These are phyloP conservation scores for Pholiota conissans DNA, from an alignment of 768 basidiomycete species.

Conservation along the genomic window DNA sequence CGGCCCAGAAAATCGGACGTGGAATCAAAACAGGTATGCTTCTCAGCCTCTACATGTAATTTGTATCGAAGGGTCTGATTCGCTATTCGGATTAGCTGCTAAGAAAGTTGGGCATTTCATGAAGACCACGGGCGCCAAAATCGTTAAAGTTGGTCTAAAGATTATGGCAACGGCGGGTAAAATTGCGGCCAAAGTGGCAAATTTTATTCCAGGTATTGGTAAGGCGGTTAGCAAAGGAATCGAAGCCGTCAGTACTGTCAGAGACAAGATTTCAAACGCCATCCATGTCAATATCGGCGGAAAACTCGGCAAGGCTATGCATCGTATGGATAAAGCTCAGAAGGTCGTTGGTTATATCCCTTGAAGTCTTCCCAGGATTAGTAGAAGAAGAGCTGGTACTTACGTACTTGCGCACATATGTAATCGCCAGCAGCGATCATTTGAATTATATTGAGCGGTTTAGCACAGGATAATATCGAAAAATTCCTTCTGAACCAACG, in stretches of 20 bases:
- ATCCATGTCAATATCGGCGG: not conserved
- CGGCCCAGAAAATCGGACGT: conserved; percentile 10
- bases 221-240: not conserved
- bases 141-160: not conserved
- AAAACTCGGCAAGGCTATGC: not conserved
- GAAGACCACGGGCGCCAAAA: not conserved
- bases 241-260: not conserved
- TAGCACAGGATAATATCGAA: too few relatives aligned
- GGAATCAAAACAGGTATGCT: not conserved
- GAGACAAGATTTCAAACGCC: not conserved
- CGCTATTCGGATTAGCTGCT: not conserved
- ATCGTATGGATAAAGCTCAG: not conserved
- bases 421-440: too few relatives aligned
- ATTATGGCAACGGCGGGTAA: not conserved
- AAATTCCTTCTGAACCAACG: too few relatives aligned
- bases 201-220: not conserved
- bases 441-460: too few relatives aligned
- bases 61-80: not conserved
- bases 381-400: not conserved
- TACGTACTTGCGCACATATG: too few relatives aligned
- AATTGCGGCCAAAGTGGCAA: not conserved
- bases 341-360: not conserved
- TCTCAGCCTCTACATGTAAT: not conserved
- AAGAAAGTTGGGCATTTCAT: not conserved
- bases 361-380: not conserved